phyloP scores from a whole-genome alignment of 176 grass and related monocot species.

The Dendrocalamus sinicus region DNA sequence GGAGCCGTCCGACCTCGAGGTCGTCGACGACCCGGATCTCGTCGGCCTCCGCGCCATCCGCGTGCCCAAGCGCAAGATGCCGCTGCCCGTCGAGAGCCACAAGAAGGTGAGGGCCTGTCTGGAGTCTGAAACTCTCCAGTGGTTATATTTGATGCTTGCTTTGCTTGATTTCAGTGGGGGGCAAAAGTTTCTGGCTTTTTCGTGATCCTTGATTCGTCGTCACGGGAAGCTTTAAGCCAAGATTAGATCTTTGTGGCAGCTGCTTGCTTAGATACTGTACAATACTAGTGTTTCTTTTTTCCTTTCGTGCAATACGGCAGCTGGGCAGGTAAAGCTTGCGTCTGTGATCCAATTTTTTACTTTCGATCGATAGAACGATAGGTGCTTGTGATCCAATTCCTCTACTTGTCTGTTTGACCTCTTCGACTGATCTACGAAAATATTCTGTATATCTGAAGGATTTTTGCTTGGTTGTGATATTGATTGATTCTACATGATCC shows the following conservation, averaged over 20 bases:
- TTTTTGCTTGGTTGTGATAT: background rate
- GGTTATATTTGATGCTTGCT: background rate
- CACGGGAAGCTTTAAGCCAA: constrained; percentile 15
- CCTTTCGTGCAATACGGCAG: background rate
- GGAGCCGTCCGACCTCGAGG: constrained; percentile 42
- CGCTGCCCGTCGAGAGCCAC: constrained; percentile 53
- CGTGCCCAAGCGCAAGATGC: constrained; percentile 74
- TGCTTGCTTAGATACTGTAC: constrained; percentile 15
- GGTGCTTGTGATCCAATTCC: background rate
- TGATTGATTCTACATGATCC: background rate
- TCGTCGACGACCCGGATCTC: constrained; percentile 67
- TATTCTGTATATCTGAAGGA: background rate
- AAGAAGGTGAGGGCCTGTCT: constrained; percentile 56
- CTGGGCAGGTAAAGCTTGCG: background rate
- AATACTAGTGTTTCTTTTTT: background rate
- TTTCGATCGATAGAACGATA: background rate
- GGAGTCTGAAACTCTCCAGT: background rate
- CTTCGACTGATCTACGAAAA: background rate
- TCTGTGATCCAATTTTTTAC: constrained; percentile 11
- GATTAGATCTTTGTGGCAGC: constrained; percentile 29
- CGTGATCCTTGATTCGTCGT: constrained; percentile 26
- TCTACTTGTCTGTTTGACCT: background rate
- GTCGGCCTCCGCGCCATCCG: constrained; percentile 53
- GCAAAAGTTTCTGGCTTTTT: background rate
- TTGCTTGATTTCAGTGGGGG: background rate